Conservation (phyloP, 257 asterid species). For the Plantago ovata region DNA sequence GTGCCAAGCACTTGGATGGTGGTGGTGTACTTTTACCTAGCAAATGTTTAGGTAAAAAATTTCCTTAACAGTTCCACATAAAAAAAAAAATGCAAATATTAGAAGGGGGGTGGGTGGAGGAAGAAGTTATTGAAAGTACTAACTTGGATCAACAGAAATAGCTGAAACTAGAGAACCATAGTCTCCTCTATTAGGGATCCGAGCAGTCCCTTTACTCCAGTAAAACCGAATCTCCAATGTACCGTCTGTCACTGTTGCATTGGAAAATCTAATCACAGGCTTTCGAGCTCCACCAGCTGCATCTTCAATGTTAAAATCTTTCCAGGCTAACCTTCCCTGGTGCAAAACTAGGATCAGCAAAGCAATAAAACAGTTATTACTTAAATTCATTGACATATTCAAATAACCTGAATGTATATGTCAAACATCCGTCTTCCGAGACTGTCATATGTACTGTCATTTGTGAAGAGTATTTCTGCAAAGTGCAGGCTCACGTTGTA, state of each 20-base stretch:
- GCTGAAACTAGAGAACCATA: slow-evolving; percentile 89
- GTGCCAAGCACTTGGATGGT: no score
- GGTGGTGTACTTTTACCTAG: no score
- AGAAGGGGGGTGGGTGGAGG: no score
- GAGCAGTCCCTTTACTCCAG: slow-evolving; percentile 84
- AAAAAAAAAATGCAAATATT: no score
- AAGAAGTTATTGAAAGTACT: slow-evolving; percentile 21
- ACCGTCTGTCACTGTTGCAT: slow-evolving; percentile 51
- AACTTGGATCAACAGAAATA: slow-evolving; percentile 71
- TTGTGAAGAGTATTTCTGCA: slow-evolving; percentile 64
- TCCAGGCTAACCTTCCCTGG: slow-evolving; percentile 58
- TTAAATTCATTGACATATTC: slow-evolving; percentile 7
- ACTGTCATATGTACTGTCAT: slow-evolving; percentile 54
- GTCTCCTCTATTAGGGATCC: slow-evolving; percentile 70
- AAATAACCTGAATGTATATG: slow-evolving; percentile 72
- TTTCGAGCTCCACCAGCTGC: slow-evolving; percentile 64
- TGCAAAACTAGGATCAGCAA: slow-evolving; percentile 22
- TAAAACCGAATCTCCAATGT: slow-evolving; percentile 71
- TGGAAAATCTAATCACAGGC: slow-evolving; percentile 46
- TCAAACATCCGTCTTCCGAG: slow-evolving; percentile 80
- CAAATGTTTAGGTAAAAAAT: no score
- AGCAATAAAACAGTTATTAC: not conserved
- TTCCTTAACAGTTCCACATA: no score
- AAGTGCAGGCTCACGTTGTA: slow-evolving; percentile 72
- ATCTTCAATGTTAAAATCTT: slow-evolving; percentile 63